Conservation (phyloP, 2,329 filamentous ascomycete species). For the Sarocladium brachiariae region DNA sequence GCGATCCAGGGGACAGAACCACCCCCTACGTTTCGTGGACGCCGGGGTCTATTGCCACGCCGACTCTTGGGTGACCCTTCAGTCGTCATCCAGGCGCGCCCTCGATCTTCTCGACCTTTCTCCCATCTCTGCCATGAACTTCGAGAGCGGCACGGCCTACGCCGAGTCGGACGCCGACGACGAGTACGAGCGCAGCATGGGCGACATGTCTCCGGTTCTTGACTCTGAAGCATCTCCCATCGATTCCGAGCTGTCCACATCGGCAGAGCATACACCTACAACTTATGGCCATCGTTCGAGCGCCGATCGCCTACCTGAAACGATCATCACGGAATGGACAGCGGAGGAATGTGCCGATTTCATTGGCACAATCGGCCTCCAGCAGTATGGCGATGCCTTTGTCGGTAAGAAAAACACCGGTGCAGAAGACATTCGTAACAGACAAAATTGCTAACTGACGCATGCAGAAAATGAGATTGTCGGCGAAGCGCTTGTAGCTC, state of each 20-base stretch:
- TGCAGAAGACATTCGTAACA: too few relatives aligned
- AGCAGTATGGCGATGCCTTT: constrained; percentile 77
- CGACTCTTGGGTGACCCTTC: neutral
- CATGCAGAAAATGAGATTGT: constrained; percentile 82
- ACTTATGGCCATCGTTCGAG: constrained; percentile 63
- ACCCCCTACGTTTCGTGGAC: constrained; percentile 9
- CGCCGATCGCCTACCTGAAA: constrained; percentile 62
- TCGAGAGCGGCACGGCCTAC: constrained; percentile 62
- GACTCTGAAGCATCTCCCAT: constrained; percentile 65
- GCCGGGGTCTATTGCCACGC: neutral
- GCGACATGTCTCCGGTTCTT: constrained; percentile 59
- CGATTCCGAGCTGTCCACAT: constrained; percentile 63
- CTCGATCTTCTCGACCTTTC: neutral
- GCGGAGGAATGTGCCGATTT: constrained; percentile 89
- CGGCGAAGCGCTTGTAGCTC: constrained; percentile 79
- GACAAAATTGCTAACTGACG: neutral
- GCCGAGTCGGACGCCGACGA: constrained; percentile 77
- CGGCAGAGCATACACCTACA: constrained; percentile 70
- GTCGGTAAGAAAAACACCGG: constrained; percentile 70
- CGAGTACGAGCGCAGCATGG: constrained; percentile 70
- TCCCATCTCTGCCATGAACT: constrained; percentile 39
- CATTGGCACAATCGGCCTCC: constrained; percentile 68
- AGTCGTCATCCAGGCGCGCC: neutral
- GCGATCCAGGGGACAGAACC: constrained; percentile 6
- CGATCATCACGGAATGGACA: constrained; percentile 72